A percentile compares a stretch with the other conserved stretches of the same genome.
These are phyloP conservation scores for Claviceps sp. DNA, from an alignment of 2,329 filamentous ascomycete genomes.

Conservation along the genomic window DNA sequence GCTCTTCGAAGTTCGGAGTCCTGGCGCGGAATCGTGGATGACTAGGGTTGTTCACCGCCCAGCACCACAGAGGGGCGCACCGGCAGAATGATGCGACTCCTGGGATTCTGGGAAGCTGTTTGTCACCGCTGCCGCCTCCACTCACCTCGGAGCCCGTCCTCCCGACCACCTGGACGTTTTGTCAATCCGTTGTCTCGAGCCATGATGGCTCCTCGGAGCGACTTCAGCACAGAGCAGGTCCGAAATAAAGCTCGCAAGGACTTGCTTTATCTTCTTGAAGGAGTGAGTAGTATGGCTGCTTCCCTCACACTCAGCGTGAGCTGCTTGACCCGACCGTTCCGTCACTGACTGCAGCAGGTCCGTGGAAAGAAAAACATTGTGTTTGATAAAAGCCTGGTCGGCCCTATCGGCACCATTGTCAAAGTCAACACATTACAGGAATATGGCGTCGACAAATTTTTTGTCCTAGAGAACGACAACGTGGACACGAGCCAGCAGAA, in stretches of 20 bases:
- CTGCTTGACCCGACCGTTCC: slow-evolving; percentile 6
- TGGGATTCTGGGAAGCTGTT: not conserved
- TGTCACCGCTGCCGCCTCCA: slow-evolving; percentile 5
- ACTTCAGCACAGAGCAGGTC: slow-evolving; percentile 64
- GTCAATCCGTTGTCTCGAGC: slow-evolving; percentile 25
- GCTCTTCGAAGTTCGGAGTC: not conserved
- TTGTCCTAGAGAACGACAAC: slow-evolving; percentile 91
- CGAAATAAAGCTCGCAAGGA: slow-evolving; percentile 76
- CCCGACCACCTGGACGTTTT: not conserved
- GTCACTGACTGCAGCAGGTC: slow-evolving; percentile 44
- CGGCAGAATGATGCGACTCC: slow-evolving; percentile 1
- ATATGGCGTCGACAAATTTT: slow-evolving; percentile 95
- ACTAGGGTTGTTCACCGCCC: slow-evolving; percentile 4
- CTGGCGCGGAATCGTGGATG: too few species aligned
- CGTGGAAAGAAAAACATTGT: slow-evolving; percentile 98
- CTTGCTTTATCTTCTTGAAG: slow-evolving; percentile 80
- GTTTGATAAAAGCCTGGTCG: slow-evolving; percentile 79
- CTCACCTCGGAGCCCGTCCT: slow-evolving; percentile 1
- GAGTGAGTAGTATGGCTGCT: slow-evolving; percentile 52
- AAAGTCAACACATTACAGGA: slow-evolving; percentile 93
- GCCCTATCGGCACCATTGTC: slow-evolving; percentile 78
- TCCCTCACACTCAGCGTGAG: slow-evolving; percentile 5
- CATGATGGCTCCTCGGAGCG: slow-evolving; percentile 55
- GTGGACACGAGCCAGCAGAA: slow-evolving; percentile 90
- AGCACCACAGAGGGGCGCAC: not conserved